These are phyloP conservation scores for Colletotrichum agaves DNA, from an alignment of 2,329 filamentous ascomycete genomes.

Conservation along the genomic window DNA sequence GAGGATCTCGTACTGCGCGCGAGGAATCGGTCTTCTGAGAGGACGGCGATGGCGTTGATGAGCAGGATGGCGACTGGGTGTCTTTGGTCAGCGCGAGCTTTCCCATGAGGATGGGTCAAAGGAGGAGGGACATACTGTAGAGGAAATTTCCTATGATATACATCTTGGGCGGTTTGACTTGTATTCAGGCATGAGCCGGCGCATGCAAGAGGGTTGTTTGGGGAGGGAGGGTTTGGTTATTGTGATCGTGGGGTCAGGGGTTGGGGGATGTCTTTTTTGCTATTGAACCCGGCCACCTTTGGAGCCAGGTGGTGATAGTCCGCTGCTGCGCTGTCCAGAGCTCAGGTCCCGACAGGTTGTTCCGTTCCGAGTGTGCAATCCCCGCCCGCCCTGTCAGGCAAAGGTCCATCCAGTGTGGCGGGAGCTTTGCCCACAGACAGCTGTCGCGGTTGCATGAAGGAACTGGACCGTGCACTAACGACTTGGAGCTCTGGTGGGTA, in stretches of 20 bases:
- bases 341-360: too few species aligned
- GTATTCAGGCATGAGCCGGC: background rate
- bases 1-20: conserved; percentile 63
- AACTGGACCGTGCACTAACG: conserved; percentile 21
- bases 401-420: background rate
- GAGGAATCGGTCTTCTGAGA: conserved; percentile 95
- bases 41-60: conserved; percentile 91
- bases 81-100: conserved; percentile 12
- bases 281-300: background rate
- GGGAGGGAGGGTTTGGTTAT: background rate
- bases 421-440: conserved; percentile 2
- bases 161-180: conserved; percentile 55
- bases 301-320: conserved; percentile 26
- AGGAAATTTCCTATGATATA: conserved; percentile 78
- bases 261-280: background rate
- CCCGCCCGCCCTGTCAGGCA: conserved; percentile 3
- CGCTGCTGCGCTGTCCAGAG: conserved; percentile 29
- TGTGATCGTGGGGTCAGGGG: conserved; percentile 10
- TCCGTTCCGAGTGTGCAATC: conserved; percentile 24
- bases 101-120: background rate
- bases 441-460: background rate
- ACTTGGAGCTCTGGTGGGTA: conserved; percentile 26
- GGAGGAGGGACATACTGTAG: conserved; percentile 58
- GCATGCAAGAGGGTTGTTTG: background rate
- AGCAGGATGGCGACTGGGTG: conserved; percentile 78